These are phyloP conservation scores for Aurifilum marmelostoma DNA, from an alignment of 2,329 filamentous ascomycete species.

Conservation along the genomic window DNA sequence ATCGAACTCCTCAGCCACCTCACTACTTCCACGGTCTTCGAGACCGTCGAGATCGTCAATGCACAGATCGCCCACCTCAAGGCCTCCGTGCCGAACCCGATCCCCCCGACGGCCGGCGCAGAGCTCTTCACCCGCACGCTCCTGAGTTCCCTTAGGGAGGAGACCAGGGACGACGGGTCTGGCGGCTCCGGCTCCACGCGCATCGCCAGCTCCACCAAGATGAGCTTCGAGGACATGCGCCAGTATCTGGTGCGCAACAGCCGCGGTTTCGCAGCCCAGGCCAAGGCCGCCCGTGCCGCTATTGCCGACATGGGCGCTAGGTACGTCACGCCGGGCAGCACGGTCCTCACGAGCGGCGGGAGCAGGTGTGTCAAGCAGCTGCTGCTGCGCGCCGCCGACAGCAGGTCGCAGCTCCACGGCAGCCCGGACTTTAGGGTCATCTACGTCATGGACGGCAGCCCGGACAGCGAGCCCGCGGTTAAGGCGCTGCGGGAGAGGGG, in stretches of 20 bases:
- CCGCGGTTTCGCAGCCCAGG: conserved; percentile 81
- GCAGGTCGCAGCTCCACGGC: conserved; percentile 54
- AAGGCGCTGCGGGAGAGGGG: conserved; percentile 70
- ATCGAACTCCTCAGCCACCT: conserved; percentile 83
- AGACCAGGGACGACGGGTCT: conserved; percentile 38
- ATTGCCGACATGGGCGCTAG: conserved; percentile 80
- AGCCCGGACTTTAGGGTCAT: conserved; percentile 78
- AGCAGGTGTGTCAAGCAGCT: conserved; percentile 82
- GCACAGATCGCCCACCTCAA: conserved; percentile 78
- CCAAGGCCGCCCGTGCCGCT: conserved; percentile 80
- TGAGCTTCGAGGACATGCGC: conserved; percentile 80
- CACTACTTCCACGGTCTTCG: conserved; percentile 84
- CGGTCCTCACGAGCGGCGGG: conserved; percentile 89
- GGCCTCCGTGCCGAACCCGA: conserved; percentile 79
- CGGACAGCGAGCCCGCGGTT: conserved; percentile 74
- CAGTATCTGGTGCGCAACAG: conserved; percentile 85
- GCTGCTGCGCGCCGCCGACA: conserved; percentile 72
- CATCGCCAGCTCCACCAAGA: conserved; percentile 38
- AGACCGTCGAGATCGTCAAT: conserved; percentile 81
- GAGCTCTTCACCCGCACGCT: conserved; percentile 96
- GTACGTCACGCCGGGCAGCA: conserved; percentile 77
- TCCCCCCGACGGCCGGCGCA: conserved; percentile 90
- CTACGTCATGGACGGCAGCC: conserved; percentile 66
- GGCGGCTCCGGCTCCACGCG: conserved; percentile 33
- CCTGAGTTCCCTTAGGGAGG: conserved; percentile 70